Percentiles rank a stretch among this genome's conserved stretches.
Evolutionary conservation across 2,329 filamentous ascomycete species (phyloP).

Genomic region (Orbilia javanica): DNA sequence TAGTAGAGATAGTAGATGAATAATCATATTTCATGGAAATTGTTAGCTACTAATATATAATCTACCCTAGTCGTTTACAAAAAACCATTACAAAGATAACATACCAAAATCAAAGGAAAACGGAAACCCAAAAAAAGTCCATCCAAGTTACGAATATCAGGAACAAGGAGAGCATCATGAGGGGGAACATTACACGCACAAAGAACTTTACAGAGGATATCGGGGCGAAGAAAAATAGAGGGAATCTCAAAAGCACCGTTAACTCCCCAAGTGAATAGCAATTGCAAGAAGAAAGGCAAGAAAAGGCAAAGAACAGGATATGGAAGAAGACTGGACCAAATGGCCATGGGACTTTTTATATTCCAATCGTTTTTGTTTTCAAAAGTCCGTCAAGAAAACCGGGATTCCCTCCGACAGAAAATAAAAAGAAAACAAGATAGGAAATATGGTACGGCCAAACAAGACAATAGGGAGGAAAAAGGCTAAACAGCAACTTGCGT

Average conservation of each 20-base stretch:
- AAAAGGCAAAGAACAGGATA: background rate
- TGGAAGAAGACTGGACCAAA: too few relatives aligned
- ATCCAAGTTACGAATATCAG: background rate
- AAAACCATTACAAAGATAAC: conserved; percentile 1
- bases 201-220: conserved; percentile 9
- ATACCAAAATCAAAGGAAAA: background rate
- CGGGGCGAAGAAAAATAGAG: background rate
- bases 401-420: background rate
- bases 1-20: background rate
- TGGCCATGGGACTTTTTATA: background rate
- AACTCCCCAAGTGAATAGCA: conserved; percentile 3
- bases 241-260: conserved; percentile 5
- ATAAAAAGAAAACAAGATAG: background rate
- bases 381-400: conserved; percentile 1
- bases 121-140: background rate
- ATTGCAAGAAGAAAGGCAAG: background rate
- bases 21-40: conserved; percentile 14
- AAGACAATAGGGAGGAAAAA: background rate
- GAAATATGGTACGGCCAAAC: background rate
- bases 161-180: background rate
- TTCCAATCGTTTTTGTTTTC: conserved; percentile 2
- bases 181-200: background rate
- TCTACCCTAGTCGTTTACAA: conserved; percentile 23
- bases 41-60: conserved; percentile 15
- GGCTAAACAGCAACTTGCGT: conserved; percentile 45